These are phyloP conservation scores for Boletus sensibilis DNA, from an alignment of 768 basidiomycete genomes.

Conservation along the genomic window DNA sequence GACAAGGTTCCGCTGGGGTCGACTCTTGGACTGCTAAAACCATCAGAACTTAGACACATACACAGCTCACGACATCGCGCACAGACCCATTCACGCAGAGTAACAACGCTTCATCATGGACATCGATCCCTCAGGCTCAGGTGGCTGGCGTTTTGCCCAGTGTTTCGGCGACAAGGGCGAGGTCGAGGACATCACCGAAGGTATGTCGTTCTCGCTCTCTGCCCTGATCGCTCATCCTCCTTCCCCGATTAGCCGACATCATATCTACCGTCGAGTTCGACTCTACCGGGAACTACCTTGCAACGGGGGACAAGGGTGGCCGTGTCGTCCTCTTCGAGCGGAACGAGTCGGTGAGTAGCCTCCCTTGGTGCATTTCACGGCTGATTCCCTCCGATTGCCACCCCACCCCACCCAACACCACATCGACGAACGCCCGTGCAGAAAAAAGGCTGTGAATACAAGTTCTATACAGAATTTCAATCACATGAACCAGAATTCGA, in stretches of 20 bases:
- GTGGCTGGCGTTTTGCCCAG: slow-evolving; percentile 98
- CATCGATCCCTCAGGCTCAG: slow-evolving; percentile 78
- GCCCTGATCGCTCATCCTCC: slow-evolving; percentile 15
- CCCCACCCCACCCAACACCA: slow-evolving; percentile 8
- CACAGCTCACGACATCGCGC: slow-evolving; percentile 9
- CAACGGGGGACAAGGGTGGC: slow-evolving; percentile 99
- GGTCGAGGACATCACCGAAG: slow-evolving; percentile 99
- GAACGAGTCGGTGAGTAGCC: slow-evolving; percentile 81
- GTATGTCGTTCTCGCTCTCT: slow-evolving; percentile 42
- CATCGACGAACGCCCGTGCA: slow-evolving; percentile 35
- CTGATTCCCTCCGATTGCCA: slow-evolving; percentile 37
- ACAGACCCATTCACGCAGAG: slow-evolving; percentile 3
- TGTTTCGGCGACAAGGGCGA: slow-evolving; percentile 99
- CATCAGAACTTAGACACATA: slow-evolving; percentile 12
- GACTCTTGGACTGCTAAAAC: slow-evolving; percentile 15
- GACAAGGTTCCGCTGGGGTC: slow-evolving; percentile 15
- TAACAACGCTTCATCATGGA: slow-evolving; percentile 54
- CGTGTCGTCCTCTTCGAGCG: slow-evolving; percentile 98
- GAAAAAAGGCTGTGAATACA: slow-evolving; percentile 99
- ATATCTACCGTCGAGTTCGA: slow-evolving; percentile 99
- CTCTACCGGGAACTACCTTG: slow-evolving; percentile 98
- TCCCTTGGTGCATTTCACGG: slow-evolving; percentile 8
- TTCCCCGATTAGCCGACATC: slow-evolving; percentile 81
- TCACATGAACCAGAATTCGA: slow-evolving; percentile 99
- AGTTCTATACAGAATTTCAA: slow-evolving; percentile 99